These are phyloP conservation scores for Magnolia sinica DNA, from an alignment of 164 flowering plant species.

Conservation along the genomic window DNA sequence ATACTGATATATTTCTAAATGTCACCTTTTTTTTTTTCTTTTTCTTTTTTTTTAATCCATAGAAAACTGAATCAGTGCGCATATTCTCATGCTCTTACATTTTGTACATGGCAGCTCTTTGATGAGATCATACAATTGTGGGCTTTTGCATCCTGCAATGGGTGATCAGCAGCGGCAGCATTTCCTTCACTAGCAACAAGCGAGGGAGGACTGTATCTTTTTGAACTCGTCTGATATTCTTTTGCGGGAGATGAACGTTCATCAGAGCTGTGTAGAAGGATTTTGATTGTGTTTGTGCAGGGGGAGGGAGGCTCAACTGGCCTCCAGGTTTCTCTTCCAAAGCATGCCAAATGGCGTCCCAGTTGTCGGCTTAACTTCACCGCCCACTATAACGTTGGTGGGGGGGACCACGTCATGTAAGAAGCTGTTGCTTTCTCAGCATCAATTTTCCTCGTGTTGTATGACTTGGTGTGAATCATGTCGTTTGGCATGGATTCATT, in stretches of 20 bases:
- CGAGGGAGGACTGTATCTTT: background rate
- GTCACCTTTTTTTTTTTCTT: too few species aligned
- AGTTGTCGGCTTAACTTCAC: too few species aligned
- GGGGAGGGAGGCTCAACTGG: background rate
- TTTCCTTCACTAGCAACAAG: background rate
- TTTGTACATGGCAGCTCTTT: background rate
- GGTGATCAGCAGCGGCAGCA: background rate
- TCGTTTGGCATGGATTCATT: background rate
- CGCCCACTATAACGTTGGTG: background rate
- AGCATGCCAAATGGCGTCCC: background rate
- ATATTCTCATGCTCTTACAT: too few species aligned
- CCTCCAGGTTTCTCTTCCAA: background rate
- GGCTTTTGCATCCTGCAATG: background rate
- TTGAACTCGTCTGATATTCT: background rate
- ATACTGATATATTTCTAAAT: too few species aligned
- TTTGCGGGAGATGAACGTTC: background rate
- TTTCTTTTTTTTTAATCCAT: too few species aligned
- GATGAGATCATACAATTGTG: background rate
- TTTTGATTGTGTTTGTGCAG: background rate
- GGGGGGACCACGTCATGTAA: background rate
- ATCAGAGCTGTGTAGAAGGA: background rate
- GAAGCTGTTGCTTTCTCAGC: background rate
- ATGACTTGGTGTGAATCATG: background rate
- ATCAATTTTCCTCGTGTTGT: slow-evolving; percentile 1
- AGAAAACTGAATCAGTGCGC: too few species aligned